Evolutionary conservation across 73 alveolate species (phyloP), one percentile per base, ranked within the genome.

Genomic region (Paraurostyla sp.): DNA sequence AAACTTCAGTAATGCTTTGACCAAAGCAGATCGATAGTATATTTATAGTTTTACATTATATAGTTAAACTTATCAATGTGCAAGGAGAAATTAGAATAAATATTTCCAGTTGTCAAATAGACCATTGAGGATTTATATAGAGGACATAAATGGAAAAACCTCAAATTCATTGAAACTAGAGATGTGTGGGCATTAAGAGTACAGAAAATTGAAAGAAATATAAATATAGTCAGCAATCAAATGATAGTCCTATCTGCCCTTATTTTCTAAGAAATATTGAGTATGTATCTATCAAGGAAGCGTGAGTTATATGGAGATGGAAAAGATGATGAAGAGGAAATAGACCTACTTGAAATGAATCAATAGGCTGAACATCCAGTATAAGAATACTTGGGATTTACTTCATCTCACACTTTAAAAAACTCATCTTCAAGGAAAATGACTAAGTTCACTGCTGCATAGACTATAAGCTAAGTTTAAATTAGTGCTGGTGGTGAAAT

Each of bases 71-170:
- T 35, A 2, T 58, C 30, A 0, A 43, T 58, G 33, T 81, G 76
- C 78, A 81, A 57, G 36, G 71, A 52, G 27, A 51, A 22, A 0
- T 56, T 81, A 18, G 71, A 40, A 18, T 48, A 32, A 11, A 32
- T 57, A 32, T 22, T 32, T 11, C 29, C 32, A 18, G 71, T 25
- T 1, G 41, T 57, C 38, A 83, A 83, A 30, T 29, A 33, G 30
- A 15, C 38, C 2, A 23, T 33, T 4, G 83, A 83, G 27, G 92
- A 83, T 0, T 27, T 83, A 27, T 83, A 35, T 56, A 69, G 57
- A 68, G 92, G 92, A 18, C 30, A 83, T 30, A 83, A 49, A 29
- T 83, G 92, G 92, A 60, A 48, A 30, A 71, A 41, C 41, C 59
- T 83, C 18, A 83, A 57, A 41, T 60, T 33, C 42, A 40, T 83